These are phyloP conservation scores for Choiromyces venosus DNA, from an alignment of 495 filamentous ascomycete species.

Conservation along the genomic window DNA sequence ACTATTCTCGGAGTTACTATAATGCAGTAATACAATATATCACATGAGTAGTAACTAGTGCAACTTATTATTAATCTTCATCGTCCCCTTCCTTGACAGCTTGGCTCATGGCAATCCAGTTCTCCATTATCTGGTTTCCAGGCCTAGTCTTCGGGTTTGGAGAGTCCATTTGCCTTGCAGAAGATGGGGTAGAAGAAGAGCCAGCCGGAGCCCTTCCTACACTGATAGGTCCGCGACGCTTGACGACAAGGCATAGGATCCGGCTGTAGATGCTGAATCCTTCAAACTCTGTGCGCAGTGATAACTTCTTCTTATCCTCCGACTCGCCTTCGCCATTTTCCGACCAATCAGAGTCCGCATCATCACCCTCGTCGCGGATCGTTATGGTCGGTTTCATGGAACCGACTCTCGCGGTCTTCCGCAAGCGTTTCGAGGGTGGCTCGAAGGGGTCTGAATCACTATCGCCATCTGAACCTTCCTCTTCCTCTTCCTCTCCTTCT, in stretches of 20 bases:
- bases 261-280: slow-evolving; percentile 92
- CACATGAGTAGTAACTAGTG: background rate
- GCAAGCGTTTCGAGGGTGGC: slow-evolving; percentile 49
- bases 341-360: slow-evolving; percentile 14
- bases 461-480: slow-evolving; percentile 26
- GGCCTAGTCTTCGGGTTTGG: background rate
- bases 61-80: slow-evolving; percentile 20
- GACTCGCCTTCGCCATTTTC: slow-evolving; percentile 36
- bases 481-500: slow-evolving; percentile 35
- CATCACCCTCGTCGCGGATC: slow-evolving; percentile 33
- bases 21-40: background rate
- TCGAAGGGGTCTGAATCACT: slow-evolving; percentile 19
- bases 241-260: slow-evolving; percentile 84
- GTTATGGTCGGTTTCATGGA: slow-evolving; percentile 7
- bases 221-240: slow-evolving; percentile 53
- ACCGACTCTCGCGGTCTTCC: slow-evolving; percentile 42
- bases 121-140: slow-evolving; percentile 33
- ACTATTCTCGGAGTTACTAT: background rate
- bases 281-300: slow-evolving; percentile 78
- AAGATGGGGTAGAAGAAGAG: slow-evolving; percentile 1
- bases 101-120: slow-evolving; percentile 42
- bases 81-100: slow-evolving; percentile 28
- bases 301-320: slow-evolving; percentile 86
- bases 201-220: slow-evolving; percentile 36
- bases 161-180: background rate